These are phyloP conservation scores for Leucosporidium yakuticum DNA, from an alignment of 768 basidiomycete species.

Conservation along the genomic window DNA sequence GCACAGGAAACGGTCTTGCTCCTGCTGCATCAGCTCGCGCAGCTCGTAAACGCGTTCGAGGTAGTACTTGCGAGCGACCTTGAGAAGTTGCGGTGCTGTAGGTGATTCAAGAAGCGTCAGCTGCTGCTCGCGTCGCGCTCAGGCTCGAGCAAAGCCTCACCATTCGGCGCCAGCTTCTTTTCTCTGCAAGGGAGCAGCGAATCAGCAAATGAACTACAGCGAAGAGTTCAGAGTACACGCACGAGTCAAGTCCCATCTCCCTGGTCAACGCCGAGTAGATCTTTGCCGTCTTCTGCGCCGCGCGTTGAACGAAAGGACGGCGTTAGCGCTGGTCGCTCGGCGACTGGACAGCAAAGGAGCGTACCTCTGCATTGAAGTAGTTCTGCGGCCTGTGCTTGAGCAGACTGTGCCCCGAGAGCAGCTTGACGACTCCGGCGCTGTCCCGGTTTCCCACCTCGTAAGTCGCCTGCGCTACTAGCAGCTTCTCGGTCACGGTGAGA, in stretches of 20 bases:
- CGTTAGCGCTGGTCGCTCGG: not conserved
- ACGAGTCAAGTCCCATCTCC: conserved; percentile 14
- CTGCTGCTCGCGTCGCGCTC: too few species aligned
- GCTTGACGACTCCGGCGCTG: not conserved
- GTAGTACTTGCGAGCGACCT: conserved; percentile 31
- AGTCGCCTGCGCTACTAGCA: conserved; percentile 26
- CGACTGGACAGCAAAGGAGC: too few species aligned
- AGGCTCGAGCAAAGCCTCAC: too few species aligned
- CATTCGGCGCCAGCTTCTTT: too few species aligned
- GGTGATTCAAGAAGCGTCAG: not conserved
- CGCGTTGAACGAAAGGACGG: too few species aligned
- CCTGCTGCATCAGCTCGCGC: conserved; percentile 21
- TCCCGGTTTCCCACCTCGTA: conserved; percentile 14
- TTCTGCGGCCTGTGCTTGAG: not conserved
- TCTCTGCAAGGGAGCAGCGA: too few species aligned
- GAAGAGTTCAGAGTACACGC: not conserved
- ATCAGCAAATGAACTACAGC: too few species aligned
- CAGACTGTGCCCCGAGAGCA: conserved; percentile 19
- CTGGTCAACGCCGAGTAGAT: conserved; percentile 6
- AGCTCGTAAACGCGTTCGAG: conserved; percentile 29
- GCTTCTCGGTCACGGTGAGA: conserved; percentile 16
- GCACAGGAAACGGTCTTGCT: conserved; percentile 32
- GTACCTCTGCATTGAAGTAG: conserved; percentile 21
- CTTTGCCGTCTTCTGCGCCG: not conserved
- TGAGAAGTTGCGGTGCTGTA: conserved; percentile 19